Evolutionary conservation across 2,329 filamentous ascomycete genomes (phyloP).

Genomic region (Trichoderma sp.): DNA sequence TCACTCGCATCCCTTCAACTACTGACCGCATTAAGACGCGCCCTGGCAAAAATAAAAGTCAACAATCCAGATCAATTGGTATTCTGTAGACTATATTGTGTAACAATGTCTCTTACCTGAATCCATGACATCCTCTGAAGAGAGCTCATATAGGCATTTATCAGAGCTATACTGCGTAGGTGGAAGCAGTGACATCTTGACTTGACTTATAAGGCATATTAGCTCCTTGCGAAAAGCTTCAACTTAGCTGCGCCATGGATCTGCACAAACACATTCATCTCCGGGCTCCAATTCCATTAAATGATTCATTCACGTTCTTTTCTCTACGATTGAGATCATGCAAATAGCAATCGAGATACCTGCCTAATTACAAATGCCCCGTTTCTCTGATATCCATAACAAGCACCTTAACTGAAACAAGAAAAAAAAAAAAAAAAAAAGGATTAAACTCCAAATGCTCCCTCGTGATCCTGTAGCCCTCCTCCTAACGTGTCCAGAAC

Average conservation of each 20-base stretch:
- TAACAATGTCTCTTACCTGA: no score
- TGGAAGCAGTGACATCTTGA: neutral
- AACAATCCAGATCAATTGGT: no score
- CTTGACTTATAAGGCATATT: neutral
- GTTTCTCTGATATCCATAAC: slow-evolving; percentile 7
- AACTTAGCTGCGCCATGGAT: neutral
- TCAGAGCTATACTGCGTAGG: neutral
- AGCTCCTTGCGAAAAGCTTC: neutral
- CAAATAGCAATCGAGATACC: neutral
- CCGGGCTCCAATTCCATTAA: neutral
- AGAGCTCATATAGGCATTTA: no score
- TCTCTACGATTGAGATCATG: neutral
- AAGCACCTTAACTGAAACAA: neutral
- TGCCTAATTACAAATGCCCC: neutral
- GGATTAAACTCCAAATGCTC: slow-evolving; percentile 21
- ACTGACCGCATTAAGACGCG: slow-evolving; percentile 16
- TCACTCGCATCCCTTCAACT: slow-evolving; percentile 4
- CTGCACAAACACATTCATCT: neutral
- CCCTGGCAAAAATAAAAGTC: neutral
- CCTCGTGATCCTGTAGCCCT: slow-evolving; percentile 3
- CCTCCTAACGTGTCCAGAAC: neutral
- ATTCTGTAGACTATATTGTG: no score
- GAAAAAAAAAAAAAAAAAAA: neutral
- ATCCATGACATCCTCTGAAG: no score
- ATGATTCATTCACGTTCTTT: neutral